Evolutionary conservation across 768 basidiomycete genomes (phyloP).

Genomic region (Trametes punicea): DNA sequence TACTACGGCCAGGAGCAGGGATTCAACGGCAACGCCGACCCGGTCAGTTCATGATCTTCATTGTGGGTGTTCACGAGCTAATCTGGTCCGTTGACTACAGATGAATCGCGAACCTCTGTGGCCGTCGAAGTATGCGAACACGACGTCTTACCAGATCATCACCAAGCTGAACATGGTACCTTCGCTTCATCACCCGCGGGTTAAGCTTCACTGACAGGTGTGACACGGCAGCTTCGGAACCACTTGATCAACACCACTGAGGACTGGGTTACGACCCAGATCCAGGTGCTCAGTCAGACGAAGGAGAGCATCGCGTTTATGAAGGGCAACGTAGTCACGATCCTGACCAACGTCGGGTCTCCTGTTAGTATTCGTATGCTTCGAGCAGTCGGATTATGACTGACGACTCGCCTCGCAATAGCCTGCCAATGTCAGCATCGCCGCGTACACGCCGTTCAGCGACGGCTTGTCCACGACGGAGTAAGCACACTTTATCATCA

Average conservation of each 20-base stretch:
- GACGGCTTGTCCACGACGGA: constrained; percentile 50
- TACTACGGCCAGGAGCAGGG: constrained; percentile 82
- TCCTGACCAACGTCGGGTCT: constrained; percentile 72
- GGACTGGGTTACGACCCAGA: constrained; percentile 49
- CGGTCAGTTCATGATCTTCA: constrained; percentile 49
- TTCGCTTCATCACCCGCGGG: neutral
- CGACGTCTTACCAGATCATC: constrained; percentile 55
- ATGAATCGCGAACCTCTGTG: constrained; percentile 76
- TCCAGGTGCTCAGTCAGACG: constrained; percentile 49
- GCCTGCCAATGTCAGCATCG: constrained; percentile 56
- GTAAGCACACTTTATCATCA: constrained; percentile 41
- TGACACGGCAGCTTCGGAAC: constrained; percentile 51
- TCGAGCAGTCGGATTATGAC: neutral
- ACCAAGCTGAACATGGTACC: constrained; percentile 55
- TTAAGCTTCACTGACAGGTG: neutral
- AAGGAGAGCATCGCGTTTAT: constrained; percentile 55
- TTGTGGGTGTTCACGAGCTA: neutral
- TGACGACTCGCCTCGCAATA: constrained; percentile 23
- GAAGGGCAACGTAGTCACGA: constrained; percentile 59
- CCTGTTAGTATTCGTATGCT: constrained; percentile 43
- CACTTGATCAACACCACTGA: constrained; percentile 48
- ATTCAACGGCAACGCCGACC: constrained; percentile 61
- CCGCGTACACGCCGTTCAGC: constrained; percentile 55
- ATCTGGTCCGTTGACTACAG: too few relatives aligned
- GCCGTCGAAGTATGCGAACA: constrained; percentile 62